Evolutionary conservation across 1,139 yeast genomes (phyloP).

Genomic region (Sugiyamaella pinicola): DNA sequence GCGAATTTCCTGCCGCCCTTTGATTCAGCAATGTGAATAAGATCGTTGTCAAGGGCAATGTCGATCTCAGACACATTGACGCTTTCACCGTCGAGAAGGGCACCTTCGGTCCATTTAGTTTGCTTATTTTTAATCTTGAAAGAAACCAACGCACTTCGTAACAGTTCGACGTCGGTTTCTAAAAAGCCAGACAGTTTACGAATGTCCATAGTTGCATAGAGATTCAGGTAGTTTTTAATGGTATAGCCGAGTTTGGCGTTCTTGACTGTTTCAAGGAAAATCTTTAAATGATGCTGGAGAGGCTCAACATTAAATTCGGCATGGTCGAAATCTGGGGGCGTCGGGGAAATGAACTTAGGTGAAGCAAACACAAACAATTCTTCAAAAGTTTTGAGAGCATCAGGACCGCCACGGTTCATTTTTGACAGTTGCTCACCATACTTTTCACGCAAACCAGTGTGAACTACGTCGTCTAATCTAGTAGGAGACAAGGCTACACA

Average conservation of each 20-base stretch:
- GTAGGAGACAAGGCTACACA: constrained; percentile 51
- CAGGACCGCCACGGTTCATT: constrained; percentile 49
- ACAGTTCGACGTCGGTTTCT: constrained; percentile 43
- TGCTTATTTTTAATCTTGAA: constrained; percentile 51
- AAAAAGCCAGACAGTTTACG: constrained; percentile 48
- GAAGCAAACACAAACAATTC: constrained; percentile 51
- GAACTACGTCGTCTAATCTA: constrained; percentile 50
- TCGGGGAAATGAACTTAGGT: constrained; percentile 52
- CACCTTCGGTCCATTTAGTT: constrained; percentile 48
- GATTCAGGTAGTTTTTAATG: constrained; percentile 49
- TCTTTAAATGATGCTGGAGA: constrained; percentile 46
- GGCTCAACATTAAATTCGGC: constrained; percentile 46
- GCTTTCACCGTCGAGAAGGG: constrained; percentile 47
- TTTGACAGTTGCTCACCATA: constrained; percentile 50
- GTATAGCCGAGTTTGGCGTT: constrained; percentile 46
- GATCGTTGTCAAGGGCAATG: constrained; percentile 46
- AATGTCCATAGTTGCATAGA: constrained; percentile 51
- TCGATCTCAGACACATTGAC: constrained; percentile 49
- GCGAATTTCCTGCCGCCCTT: constrained; percentile 50
- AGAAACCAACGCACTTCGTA: constrained; percentile 45
- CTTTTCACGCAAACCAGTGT: constrained; percentile 49
- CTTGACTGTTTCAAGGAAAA: constrained; percentile 48
- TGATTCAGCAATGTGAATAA: constrained; percentile 50
- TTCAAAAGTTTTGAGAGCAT: constrained; percentile 47
- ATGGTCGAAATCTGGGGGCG: constrained; percentile 43